Base-by-base conservation (phyloP, 495 filamentous ascomycete genomes). In the Aspergillus indologenus region DNA sequence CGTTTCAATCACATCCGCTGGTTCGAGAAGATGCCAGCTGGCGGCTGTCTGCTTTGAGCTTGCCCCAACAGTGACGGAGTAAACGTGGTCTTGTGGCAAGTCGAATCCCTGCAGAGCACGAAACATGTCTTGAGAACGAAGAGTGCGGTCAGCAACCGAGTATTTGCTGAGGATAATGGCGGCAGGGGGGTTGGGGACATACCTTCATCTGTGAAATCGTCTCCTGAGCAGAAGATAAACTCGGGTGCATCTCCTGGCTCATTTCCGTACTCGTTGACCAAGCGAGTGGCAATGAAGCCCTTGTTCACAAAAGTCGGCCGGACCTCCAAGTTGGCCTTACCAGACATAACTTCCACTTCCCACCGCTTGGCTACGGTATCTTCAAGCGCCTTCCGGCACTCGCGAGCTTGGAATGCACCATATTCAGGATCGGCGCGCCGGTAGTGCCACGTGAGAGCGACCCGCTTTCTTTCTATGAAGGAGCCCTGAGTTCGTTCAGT, bases 151-250 rank as follows among this genome's bases (percentile, higher is more conserved):
- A 56, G 56, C 31, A 43, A 45, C 5, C 42, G 8, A 9, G 22
- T 40, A 50, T 34, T 42, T 17, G 50, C 19, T 54, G 19, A 19
- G 46, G 21, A 44, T 12, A n/a, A 26, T 20, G 42, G 15, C 17
- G 23, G 47, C 29, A 45, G 20, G 12, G 12, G 11, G 34, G 31
- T 12, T 44, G 6, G n/a, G 15, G 53, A 54, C 83, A 77, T 85
- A 88, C 94, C 94, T 81, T 98, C 94, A 71, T 98, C 94, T 12
- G 94, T 98, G 58, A 92, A 94, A 65, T 98, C 94, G 71, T 98
- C 94, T 21, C 94, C 94, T 34, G 90, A 75, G 67, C 94, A 98
- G 43, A 97, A 75, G 23, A 93, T 85, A 62, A 97, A 96, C 24
- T 90, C 89, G 0, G 91, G 81, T 17, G 75, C 69, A 48, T 81